Evolutionary conservation across 345 rosid genomes (phyloP).

Genomic region (Eucalyptus paniculata): DNA sequence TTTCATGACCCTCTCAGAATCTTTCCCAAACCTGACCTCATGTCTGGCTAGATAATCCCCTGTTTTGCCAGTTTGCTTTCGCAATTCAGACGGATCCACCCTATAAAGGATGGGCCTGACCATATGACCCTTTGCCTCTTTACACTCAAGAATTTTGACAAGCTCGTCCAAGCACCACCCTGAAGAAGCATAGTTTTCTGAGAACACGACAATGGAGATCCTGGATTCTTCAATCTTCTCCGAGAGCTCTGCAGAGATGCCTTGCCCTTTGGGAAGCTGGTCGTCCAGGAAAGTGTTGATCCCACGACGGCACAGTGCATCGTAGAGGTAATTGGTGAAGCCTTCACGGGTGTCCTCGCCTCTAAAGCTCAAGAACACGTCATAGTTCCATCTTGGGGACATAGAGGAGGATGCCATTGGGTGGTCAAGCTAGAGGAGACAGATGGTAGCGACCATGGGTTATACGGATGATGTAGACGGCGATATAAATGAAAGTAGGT

Average conservation of each 20-base stretch:
- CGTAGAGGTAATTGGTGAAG: slow-evolving; percentile 8
- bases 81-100: slow-evolving; percentile 7
- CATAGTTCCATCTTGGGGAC: slow-evolving; percentile 1
- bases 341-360: slow-evolving; percentile 14
- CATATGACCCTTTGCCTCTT: not conserved
- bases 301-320: not conserved
- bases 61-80: slow-evolving; percentile 1
- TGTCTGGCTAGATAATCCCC: not conserved
- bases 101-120: slow-evolving; percentile 9
- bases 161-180: slow-evolving; percentile 20
- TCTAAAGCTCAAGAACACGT: slow-evolving; percentile 21
- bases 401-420: not conserved
- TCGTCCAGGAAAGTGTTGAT: slow-evolving; percentile 6
- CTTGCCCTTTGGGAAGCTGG: slow-evolving; percentile 1
- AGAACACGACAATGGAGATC: slow-evolving; percentile 6
- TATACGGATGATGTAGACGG: not conserved
- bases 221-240: slow-evolving; percentile 9
- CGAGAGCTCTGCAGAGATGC: not conserved
- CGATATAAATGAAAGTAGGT: not conserved
- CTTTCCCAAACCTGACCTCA: not conserved
- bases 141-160: slow-evolving; percentile 5
- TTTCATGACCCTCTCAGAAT: not conserved
- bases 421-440: not conserved
- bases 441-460: not conserved
- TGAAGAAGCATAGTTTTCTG: slow-evolving; percentile 12